Percentiles rank a stretch among this genome's conserved stretches.
phyloP scores from a whole-genome alignment of 1,284 basidiomycete genomes.

The Phenoliferia sp. region DNA sequence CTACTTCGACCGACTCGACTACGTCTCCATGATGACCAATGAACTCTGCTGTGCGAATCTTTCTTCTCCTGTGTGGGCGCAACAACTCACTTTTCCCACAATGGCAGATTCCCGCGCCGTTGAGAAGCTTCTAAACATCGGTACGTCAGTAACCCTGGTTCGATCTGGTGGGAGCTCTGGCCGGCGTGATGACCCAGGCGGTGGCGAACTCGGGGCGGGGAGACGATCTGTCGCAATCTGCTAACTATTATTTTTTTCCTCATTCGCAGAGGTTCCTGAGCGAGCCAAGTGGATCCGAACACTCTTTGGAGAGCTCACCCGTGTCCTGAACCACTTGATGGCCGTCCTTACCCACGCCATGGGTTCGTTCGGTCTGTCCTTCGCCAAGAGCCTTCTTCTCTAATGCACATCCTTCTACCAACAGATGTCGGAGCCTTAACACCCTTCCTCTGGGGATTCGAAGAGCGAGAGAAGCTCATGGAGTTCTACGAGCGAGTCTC shows the following conservation, averaged over 20 bases:
- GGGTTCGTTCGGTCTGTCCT: conserved; percentile 40
- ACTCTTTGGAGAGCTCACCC: conserved; percentile 93
- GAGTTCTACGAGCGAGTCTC: conserved; percentile 99
- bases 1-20: conserved; percentile 98
- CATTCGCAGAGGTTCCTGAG: conserved; percentile 72
- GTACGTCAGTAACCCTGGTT: conserved; percentile 2
- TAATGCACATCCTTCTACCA: not conserved
- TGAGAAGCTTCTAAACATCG: conserved; percentile 95
- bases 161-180: not conserved
- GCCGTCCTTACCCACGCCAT: conserved; percentile 91
- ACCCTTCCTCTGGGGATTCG: conserved; percentile 99
- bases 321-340: conserved; percentile 96
- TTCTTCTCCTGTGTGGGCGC: too few species aligned
- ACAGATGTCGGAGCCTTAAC: conserved; percentile 90
- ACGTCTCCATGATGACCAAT: conserved; percentile 99
- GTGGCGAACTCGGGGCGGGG: not conserved
- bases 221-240: not conserved
- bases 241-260: not conserved
- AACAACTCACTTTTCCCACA: too few species aligned
- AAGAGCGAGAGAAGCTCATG: conserved; percentile 99
- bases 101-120: conserved; percentile 95
- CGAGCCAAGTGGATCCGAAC: conserved; percentile 99
- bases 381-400: not conserved
- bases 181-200: not conserved
- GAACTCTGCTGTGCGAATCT: conserved; percentile 95